A percentile compares a stretch with the other conserved stretches of the same genome.
These are phyloP conservation scores for Fusarium torulosum DNA, from an alignment of 2,329 filamentous ascomycete species.

Conservation along the genomic window DNA sequence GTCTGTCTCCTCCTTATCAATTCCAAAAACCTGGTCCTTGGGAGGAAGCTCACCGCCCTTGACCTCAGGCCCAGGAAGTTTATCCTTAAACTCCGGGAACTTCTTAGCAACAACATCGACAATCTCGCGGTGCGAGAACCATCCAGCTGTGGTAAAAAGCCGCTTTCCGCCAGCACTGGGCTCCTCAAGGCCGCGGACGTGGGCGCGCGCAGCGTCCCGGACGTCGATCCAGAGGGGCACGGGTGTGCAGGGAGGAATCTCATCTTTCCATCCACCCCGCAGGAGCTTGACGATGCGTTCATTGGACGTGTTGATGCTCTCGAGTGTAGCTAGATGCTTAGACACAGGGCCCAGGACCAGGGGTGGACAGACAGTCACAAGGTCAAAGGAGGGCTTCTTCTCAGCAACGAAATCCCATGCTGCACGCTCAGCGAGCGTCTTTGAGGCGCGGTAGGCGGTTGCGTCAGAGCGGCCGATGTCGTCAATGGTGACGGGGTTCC, in stretches of 20 bases:
- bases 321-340: slow-evolving; percentile 60
- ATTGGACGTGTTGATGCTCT: slow-evolving; percentile 67
- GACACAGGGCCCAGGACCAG: slow-evolving; percentile 67
- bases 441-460: slow-evolving; percentile 66
- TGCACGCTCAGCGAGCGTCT: slow-evolving; percentile 66
- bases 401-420: slow-evolving; percentile 65
- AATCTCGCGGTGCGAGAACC: slow-evolving; percentile 62
- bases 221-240: slow-evolving; percentile 67
- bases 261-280: slow-evolving; percentile 62
- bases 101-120: slow-evolving; percentile 58
- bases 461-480: slow-evolving; percentile 56
- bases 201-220: slow-evolving; percentile 66
- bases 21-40: slow-evolving; percentile 61
- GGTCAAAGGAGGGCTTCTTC: slow-evolving; percentile 61
- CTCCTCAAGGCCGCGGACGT: slow-evolving; percentile 64
- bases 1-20: slow-evolving; percentile 70
- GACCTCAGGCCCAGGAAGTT: slow-evolving; percentile 60
- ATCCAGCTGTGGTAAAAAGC: slow-evolving; percentile 63
- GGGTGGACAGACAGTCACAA: slow-evolving; percentile 67
- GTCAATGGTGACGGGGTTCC: slow-evolving; percentile 66
- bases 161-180: slow-evolving; percentile 63
- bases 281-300: slow-evolving; percentile 64
- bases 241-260: slow-evolving; percentile 57
- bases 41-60: slow-evolving; percentile 59
- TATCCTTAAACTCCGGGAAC: slow-evolving; percentile 64